Percentiles rank a stretch among this genome's conserved stretches.
phyloP scores from a whole-genome alignment of 2,329 filamentous ascomycete species.

The Fusarium protoensiforme region DNA sequence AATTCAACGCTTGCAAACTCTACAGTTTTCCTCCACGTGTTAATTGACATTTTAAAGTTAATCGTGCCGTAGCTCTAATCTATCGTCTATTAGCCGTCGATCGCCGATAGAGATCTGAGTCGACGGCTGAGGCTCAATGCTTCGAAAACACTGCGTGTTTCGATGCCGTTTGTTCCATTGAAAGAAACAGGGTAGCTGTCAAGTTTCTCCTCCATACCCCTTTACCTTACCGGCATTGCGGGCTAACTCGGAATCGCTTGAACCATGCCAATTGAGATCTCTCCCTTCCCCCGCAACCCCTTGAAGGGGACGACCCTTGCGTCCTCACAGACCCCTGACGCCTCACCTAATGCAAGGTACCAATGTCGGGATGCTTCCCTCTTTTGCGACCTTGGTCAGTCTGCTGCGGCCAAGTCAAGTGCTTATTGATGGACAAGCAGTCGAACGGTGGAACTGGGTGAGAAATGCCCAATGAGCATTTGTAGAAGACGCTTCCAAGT shows the following conservation, averaged over 20 bases:
- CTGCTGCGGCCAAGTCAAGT: neutral
- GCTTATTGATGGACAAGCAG: neutral
- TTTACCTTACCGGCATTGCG: neutral
- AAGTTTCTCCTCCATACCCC: neutral
- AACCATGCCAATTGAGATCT: neutral
- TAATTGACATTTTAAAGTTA: neutral
- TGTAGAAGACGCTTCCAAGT: neutral
- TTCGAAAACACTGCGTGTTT: neutral
- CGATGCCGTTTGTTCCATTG: neutral
- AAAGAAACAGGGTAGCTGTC: neutral
- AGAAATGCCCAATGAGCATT: neutral
- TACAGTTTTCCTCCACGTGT: neutral
- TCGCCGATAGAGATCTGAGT: too few species aligned
- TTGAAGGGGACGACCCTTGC: neutral
- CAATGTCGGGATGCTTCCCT: neutral
- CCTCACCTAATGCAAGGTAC: neutral
- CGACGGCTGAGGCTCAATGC: too few species aligned
- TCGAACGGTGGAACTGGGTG: neutral
- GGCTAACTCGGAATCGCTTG: neutral
- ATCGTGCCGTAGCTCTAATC: neutral
- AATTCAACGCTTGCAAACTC: neutral
- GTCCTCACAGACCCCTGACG: neutral
- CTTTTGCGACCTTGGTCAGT: neutral
- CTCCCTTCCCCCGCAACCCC: neutral
- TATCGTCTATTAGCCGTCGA: neutral